phyloP scores from a whole-genome alignment of 345 rosid species.

The Eucalyptus albens region DNA sequence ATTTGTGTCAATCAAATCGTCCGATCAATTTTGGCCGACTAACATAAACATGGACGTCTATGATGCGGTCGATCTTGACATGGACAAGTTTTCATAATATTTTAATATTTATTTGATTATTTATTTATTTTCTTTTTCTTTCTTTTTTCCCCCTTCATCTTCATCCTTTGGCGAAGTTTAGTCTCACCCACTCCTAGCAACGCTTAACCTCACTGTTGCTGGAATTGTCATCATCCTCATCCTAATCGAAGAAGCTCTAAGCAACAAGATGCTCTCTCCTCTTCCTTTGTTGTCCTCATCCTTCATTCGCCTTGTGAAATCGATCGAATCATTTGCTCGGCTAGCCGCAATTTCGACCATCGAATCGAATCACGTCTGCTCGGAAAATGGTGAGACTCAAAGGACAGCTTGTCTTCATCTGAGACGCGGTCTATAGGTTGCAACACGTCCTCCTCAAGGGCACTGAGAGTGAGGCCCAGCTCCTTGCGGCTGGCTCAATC shows the following conservation, averaged over 20 bases:
- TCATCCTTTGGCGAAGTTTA: accelerated
- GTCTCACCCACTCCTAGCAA: accelerated
- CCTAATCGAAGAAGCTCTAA: not conserved
- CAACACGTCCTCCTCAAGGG: conserved; percentile 60
- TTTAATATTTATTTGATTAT: no score
- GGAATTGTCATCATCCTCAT: not conserved
- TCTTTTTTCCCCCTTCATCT: accelerated
- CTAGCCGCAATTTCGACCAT: not conserved
- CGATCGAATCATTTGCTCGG: not conserved
- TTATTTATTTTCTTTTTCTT: accelerated
- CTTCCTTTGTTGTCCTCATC: not conserved
- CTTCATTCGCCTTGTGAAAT: not conserved
- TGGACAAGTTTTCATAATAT: no score
- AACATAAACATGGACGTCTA: not conserved
- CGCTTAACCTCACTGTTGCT: accelerated
- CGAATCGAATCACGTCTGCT: not conserved
- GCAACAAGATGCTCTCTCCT: not conserved
- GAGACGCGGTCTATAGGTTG: conserved; percentile 37
- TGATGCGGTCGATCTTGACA: no score
- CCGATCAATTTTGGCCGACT: accelerated
- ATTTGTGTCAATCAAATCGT: not conserved
- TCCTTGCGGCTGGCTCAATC: conserved; percentile 44
- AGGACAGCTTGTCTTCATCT: conserved; percentile 5
- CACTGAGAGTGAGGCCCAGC: conserved; percentile 30
- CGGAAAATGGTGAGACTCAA: not conserved